Conservation (phyloP, 805 yeast species). For the Yamadazyma philogaea region DNA sequence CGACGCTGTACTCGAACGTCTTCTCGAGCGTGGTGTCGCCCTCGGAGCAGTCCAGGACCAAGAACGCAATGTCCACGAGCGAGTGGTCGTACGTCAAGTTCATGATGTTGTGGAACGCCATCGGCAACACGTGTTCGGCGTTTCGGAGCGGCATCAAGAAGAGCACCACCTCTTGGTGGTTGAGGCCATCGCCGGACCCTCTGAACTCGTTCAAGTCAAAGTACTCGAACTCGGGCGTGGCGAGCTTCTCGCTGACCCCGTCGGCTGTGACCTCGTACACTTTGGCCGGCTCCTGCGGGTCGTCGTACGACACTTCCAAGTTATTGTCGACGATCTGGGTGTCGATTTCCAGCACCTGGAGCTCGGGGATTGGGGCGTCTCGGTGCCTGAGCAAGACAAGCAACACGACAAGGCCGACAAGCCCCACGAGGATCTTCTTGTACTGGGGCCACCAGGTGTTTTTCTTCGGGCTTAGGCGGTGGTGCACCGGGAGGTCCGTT, state of each 20-base stretch:
- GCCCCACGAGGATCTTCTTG: slow-evolving; percentile 11
- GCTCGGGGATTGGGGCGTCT: slow-evolving; percentile 6
- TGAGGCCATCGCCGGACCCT: slow-evolving; percentile 51
- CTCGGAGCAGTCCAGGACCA: slow-evolving; percentile 77
- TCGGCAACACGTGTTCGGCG: slow-evolving; percentile 71
- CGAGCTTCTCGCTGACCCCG: slow-evolving; percentile 14
- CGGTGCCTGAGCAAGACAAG: slow-evolving; percentile 2
- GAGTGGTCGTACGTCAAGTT: slow-evolving; percentile 81
- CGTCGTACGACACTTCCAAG: slow-evolving; percentile 14
- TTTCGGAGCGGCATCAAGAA: slow-evolving; percentile 75
- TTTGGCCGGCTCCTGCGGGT: slow-evolving; percentile 14
- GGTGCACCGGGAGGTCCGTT: slow-evolving; percentile 16
- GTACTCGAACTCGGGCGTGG: slow-evolving; percentile 41
- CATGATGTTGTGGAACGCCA: slow-evolving; percentile 84
- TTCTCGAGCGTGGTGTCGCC: slow-evolving; percentile 64
- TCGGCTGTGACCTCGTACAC: slow-evolving; percentile 18
- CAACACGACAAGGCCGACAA: slow-evolving; percentile 3
- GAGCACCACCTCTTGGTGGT: slow-evolving; percentile 59
- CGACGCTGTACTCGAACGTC: slow-evolving; percentile 60
- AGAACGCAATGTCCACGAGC: slow-evolving; percentile 73
- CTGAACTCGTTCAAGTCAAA: slow-evolving; percentile 59
- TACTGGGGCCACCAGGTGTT: slow-evolving; percentile 36
- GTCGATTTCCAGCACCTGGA: slow-evolving; percentile 13
- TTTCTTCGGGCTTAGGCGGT: slow-evolving; percentile 69
- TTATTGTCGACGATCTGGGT: slow-evolving; percentile 14